Evolutionary conservation across 805 yeast genomes (phyloP), one percentile per base, ranked within the genome.

Genomic region (Yamadazyma ubonensis): DNA sequence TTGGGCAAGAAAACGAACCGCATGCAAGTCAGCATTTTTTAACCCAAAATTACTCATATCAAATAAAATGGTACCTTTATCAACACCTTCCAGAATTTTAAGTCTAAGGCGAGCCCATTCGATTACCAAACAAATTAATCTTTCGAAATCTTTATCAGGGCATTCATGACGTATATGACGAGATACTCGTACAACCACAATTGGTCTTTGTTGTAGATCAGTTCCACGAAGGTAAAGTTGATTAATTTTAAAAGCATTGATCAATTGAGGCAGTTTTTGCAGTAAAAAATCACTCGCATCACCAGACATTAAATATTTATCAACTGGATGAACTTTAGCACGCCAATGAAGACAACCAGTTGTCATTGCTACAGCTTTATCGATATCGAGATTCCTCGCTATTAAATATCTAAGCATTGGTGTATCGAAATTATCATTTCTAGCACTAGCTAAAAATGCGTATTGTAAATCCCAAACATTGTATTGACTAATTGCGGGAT

Each of bases 1-100:
- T 36, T 78, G 73, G 44, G 87, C 80, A 65, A 91, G 76, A 62
- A 86, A 90, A 63, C 86, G 87, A 39, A 91, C 89, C 2, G 96
- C 89, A 3, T 76, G 73, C 55, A 87, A 85, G 64, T 90, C 98
- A 86, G 93, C 90, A 58, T 89, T 90, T 40, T 86, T 73, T 71
- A 88, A 76, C 5, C 91, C 75, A 55, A 91, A 90, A 2, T 81
- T 95, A 7, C 83, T 69, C 53, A 91, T 64, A 58, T 91, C 97
- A 58, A 91, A 91, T 25, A 91, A 58, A 33, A 90, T 77, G 3
- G 88, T 78, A 23, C 48, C 45, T 20, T 40, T 41, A n/a, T 86
- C 95, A 17, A 76, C 71, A 2, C 86, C 83, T 44, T 82, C 88
- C 43, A 70, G 74, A 14, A 63, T 68, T 15, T 54, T 47, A 47